Evolutionary conservation across 345 rosid genomes (phyloP), one percentile per base, ranked within the genome.

Genomic region (Hibiscus tridactylites): DNA sequence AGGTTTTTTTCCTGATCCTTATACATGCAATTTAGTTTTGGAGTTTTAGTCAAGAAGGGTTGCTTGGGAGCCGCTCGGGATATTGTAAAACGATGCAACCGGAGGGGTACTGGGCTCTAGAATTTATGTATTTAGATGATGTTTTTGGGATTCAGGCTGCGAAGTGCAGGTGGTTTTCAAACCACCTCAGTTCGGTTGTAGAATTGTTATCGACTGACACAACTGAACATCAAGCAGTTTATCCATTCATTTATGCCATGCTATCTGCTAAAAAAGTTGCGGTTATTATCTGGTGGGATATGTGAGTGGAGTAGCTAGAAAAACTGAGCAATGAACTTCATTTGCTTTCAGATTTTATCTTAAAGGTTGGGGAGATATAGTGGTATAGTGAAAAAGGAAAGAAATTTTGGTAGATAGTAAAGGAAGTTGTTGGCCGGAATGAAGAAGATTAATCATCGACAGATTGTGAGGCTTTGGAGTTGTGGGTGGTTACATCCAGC

Each of bases 1-100:
- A 75, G 88, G 87, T 42, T 87, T 86, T 76, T 61, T 71, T 70
- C 94, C 89, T 12, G 90, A 83, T 84, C 83, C 92, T 35, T 81
- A 80, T 79, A 81, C 85, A 33, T 74, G 75, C 57, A 85, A 82
- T 75, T 76, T 86, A 68, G 72, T 86, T 65, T 74, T 77, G 77
- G 83, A 80, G 47, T 60, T 69, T 75, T 74, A 26, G 71, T 74
- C 33, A 65, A 61, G 75, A 76, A 77, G 59, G 77, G 61, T 37
- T 42, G 60, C 52, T 37, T 67, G 63, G 80, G 72, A 54, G 86
- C 83, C 70, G 84, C 83, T 33, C 47, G 39, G 37, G 71, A 72
- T 67, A 71, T 81, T 46, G 16, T 44, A 63, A 71, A 61, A 73
- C 31, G 49, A 73, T 79, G 78, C 63, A 63, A 35, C 2, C 67